A percentile compares a stretch with the other conserved stretches of the same genome.
These are phyloP conservation scores for Vigna angularis DNA, from an alignment of 306 rosid species.

Conservation along the genomic window DNA sequence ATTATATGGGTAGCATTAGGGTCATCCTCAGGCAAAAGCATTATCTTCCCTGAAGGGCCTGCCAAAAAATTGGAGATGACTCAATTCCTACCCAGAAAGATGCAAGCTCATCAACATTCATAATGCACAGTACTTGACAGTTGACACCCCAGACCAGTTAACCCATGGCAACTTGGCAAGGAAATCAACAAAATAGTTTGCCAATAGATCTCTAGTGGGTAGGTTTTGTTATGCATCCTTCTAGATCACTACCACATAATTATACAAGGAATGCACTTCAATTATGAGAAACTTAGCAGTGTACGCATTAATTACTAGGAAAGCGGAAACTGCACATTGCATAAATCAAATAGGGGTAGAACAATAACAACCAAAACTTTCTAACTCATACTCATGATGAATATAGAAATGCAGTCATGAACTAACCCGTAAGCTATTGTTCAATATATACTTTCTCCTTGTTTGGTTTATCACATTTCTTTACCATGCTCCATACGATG, in stretches of 20 bases:
- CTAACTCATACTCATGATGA: neutral
- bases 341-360: conserved; percentile 6
- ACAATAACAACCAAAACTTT: conserved; percentile 4
- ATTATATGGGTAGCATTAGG: conserved; percentile 97
- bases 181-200: neutral
- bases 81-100: conserved; percentile 31
- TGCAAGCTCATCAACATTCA: conserved; percentile 33
- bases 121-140: conserved; percentile 27
- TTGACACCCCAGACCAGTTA: neutral
- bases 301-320: neutral
- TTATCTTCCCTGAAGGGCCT: conserved; percentile 98
- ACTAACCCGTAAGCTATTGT: neutral
- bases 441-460: neutral
- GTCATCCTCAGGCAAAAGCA: conserved; percentile 95
- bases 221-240: neutral
- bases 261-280: neutral
- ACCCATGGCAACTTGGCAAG: neutral
- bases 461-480: neutral
- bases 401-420: neutral
- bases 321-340: neutral
- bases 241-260: conserved; percentile 1
- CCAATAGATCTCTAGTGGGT: neutral
- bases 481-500: neutral
- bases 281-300: neutral
- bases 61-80: conserved; percentile 42